A percentile compares a stretch with the other conserved stretches of the same genome.
Conservation (phyloP, 805 yeast genomes). For the Lipomyces yamanashiensis region DNA sequence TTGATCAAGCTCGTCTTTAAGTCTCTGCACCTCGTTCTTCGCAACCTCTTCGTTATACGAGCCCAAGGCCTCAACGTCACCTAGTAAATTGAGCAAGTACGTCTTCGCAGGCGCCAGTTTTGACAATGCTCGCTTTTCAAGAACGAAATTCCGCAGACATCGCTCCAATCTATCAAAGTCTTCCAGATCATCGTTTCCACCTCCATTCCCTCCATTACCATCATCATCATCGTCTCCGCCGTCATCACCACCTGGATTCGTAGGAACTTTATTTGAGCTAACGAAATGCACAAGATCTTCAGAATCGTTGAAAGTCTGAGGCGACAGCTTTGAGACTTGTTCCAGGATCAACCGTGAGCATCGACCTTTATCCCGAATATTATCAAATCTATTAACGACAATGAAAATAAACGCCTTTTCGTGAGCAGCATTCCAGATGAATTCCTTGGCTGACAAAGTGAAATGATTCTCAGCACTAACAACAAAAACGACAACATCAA, state of each 20-base stretch:
- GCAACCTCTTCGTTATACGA: conserved; percentile 64
- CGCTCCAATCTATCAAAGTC: conserved; percentile 85
- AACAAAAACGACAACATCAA: conserved; percentile 93
- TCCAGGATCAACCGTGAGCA: conserved; percentile 78
- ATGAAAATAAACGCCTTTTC: conserved; percentile 92
- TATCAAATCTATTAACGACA: conserved; percentile 91
- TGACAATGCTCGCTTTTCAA: conserved; percentile 86
- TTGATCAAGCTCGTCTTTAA: conserved; percentile 56
- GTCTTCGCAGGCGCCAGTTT: conserved; percentile 92
- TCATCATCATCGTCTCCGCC: conserved; percentile 42
- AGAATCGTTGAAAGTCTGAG: conserved; percentile 87
- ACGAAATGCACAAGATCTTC: conserved; percentile 94
- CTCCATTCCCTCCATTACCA: conserved; percentile 39
- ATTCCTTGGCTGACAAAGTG: conserved; percentile 91
- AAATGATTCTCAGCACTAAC: conserved; percentile 96
- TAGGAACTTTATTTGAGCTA: conserved; percentile 60
- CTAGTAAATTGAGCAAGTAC: conserved; percentile 70
- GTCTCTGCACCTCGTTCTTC: conserved; percentile 53
- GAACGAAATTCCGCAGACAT: conserved; percentile 78
- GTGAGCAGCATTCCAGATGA: conserved; percentile 84
- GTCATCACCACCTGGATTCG: conserved; percentile 46
- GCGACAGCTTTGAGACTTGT: conserved; percentile 83
- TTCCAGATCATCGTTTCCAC: conserved; percentile 16
- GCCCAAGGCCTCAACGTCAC: conserved; percentile 67
- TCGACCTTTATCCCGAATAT: conserved; percentile 75